These are phyloP conservation scores for Leucocoprinus birnbaumii DNA, from an alignment of 768 basidiomycete species.

Conservation along the genomic window DNA sequence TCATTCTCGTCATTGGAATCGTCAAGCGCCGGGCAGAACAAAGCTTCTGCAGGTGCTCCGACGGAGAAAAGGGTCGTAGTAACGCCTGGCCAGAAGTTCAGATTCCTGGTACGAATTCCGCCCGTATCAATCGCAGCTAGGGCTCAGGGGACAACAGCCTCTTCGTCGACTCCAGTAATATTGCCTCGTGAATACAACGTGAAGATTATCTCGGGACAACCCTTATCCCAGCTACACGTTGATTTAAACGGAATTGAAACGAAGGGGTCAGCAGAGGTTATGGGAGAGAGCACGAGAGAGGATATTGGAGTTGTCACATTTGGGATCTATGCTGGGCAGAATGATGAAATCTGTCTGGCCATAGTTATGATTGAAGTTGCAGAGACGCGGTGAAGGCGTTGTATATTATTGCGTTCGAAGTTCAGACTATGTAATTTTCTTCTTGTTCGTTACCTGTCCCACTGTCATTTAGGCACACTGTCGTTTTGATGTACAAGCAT, in stretches of 20 bases:
- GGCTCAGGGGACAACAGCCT: constrained; percentile 5
- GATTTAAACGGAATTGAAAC: constrained; percentile 42
- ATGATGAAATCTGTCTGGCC: constrained; percentile 50
- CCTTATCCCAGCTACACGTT: constrained; percentile 49
- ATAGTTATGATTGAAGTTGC: constrained; percentile 58
- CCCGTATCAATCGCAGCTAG: constrained; percentile 16
- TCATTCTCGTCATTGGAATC: constrained; percentile 67
- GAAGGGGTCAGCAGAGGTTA: constrained; percentile 53
- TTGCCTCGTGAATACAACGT: constrained; percentile 33
- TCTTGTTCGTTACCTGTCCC: constrained; percentile 11
- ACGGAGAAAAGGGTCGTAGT: constrained; percentile 42
- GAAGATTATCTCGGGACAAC: constrained; percentile 46
- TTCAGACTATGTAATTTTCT: constrained; percentile 14
- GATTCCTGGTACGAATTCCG: constrained; percentile 48
- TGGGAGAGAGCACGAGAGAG: constrained; percentile 44
- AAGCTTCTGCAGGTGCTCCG: constrained; percentile 20
- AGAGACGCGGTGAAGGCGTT: constrained; percentile 19
- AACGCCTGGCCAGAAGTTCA: constrained; percentile 57
- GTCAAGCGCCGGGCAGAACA: constrained; percentile 43
- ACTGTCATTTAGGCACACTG: constrained; percentile 1
- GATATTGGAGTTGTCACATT: constrained; percentile 55
- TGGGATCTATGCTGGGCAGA: constrained; percentile 47
- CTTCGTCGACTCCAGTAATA: neutral
- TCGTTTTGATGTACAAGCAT: constrained; percentile 5
- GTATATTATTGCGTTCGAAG: constrained; percentile 4